Base-by-base conservation (phyloP, 108 stramenopile genomes). In the Bacterosira constricta region DNA sequence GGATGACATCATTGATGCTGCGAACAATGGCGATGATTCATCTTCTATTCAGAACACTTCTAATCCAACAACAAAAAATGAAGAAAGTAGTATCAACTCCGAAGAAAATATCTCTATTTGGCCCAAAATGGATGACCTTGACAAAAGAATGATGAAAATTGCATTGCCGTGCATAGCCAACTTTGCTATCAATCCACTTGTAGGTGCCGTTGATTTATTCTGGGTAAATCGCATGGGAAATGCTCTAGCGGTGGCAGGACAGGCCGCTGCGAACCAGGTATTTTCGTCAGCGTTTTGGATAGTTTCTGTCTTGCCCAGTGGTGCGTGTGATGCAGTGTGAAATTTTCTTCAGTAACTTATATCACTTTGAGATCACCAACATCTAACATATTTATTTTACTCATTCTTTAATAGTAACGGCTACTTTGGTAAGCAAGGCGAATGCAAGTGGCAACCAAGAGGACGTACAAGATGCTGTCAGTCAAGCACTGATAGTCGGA, bases 221-320 rank as follows among this genome's bases (percentile, higher is more conserved):
- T 96, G 91, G 91, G 90, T 96, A 37, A 94, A 94, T 78, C 79
- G 90, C 1, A 90, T 96, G 96, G 88, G 90, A n/a, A 90, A 93
- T 79, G 89, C 93, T 6, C 54, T 94, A 71, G 93, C 96, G 6
- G 86, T 96, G 29, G 96, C 96, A 1, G 96, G 92, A 9, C 93
- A 94, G 58, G 88, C 89, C 2, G 96, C 96, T 13, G 92, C 93
- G 15, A 96, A 96, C 66, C 96, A 96, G 71, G 90, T 94, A 3
- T 96, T 96, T 55, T 76, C 57, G 30, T 79, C 82, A 2, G 87
- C 87, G 15, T 96, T 94, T 82, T 96, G 90, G 90, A 66, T 94
- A 10, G 75, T 83, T 54, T 85, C 86, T 29, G 90, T 96, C 68
- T 63, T 96, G 49, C 96, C 96, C n/a, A 83, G 84, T 59, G 83